Base-by-base conservation (phyloP, 768 basidiomycete species). In the Suillus americanus region DNA sequence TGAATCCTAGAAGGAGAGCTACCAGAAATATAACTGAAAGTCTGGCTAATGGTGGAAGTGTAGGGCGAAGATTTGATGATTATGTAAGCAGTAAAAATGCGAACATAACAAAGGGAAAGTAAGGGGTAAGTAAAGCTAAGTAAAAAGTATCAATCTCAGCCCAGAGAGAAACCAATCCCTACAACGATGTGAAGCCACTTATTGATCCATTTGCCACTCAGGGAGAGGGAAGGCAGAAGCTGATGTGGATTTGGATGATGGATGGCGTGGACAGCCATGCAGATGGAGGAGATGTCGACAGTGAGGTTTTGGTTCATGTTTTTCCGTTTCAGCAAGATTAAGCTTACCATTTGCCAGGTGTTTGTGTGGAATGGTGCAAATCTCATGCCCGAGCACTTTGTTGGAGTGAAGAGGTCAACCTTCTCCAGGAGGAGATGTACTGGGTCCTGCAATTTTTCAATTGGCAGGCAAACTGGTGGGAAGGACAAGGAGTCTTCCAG, bases 361-460 rank as follows among this genome's bases (percentile, higher is more conserved):
- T 46, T 10, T 3, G 45, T 4, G n/a, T 46, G 1, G n/a, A 46
- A 46, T 46, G 45, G 45, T 53, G 51, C 9, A 53, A 33, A 30
- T 30, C 51, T 0, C 30, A 30, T 7, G 60, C 45, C 0, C 3
- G 60, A 5, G 45, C 45, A 4, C 48, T 33, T 14, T 10, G 20
- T 5, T 61, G 45, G 60, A 10, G 5, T 3, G 45, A 46, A 50
- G 60, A 61, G 5, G 60, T 61, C 0, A 33, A 61, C 5, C 23
- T 61, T 8, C 60, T 61, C 8, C 28, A 30, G 16, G 60, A 61
- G 23, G 60, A 61, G 37, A 61, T 61, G 60, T 14, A 20, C 45
- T 16, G 60, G 3, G 43, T 43, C n/a, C 30, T 46, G 8, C 45
- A 25, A 23, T 61, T 48, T 25, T 16, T 61, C 3, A 28, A 14